Evolutionary conservation across 345 rosid genomes (phyloP).

Genomic region (Dipteronia sinensis): DNA sequence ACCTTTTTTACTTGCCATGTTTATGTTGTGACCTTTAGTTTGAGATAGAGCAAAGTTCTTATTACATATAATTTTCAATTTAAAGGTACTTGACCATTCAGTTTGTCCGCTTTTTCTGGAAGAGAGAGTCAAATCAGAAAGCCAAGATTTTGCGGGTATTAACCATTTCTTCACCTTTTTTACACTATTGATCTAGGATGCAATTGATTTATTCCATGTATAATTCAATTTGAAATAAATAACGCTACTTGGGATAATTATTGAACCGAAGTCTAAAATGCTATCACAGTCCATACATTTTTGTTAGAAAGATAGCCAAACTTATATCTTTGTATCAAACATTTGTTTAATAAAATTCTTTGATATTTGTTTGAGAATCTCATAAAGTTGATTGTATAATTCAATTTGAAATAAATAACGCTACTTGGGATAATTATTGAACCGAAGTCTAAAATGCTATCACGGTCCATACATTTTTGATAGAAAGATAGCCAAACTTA

Average conservation of each 20-base stretch:
- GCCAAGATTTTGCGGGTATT: conserved; percentile 94
- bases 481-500: background rate
- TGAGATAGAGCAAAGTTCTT: conserved; percentile 1
- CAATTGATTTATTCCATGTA: background rate
- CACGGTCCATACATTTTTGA: background rate
- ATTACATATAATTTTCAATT: conserved; percentile 18
- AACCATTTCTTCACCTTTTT: conserved; percentile 11
- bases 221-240: background rate
- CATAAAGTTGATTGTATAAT: conserved; percentile 93
- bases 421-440: background rate
- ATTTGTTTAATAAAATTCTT: background rate
- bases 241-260: background rate
- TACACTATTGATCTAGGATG: background rate
- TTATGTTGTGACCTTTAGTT: conserved; percentile 5
- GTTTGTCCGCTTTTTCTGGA: conserved; percentile 99
- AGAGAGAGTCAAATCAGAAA: conserved; percentile 97
- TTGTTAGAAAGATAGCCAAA: background rate
- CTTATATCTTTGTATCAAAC: background rate
- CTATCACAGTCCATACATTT: background rate
- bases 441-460: background rate
- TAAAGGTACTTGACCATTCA: conserved; percentile 95
- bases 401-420: background rate
- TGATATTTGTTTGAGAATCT: conserved; percentile 23
- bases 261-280: background rate
- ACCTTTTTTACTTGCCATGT: background rate